Base-by-base conservation (phyloP, 1,139 yeast species). In the Blastobotrys illinoisensis region DNA sequence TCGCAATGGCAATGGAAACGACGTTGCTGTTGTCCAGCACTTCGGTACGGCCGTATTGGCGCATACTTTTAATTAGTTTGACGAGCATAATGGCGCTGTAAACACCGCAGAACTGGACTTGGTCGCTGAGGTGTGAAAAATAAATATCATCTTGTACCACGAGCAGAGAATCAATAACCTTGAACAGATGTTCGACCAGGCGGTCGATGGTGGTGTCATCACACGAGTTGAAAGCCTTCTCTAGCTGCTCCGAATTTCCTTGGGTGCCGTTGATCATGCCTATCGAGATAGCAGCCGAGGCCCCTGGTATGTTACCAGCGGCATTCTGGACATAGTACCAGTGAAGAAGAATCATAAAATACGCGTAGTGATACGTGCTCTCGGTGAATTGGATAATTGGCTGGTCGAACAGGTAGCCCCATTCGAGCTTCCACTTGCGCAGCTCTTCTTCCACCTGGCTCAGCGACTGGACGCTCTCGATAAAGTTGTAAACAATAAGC, bases 301-400 rank as follows among this genome's bases (percentile, higher is more conserved):
- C 46, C 3, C 54, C 52, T 14, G 53, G 46, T 32, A 54, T 19
- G 21, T 54, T 49, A 18, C 26, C 47, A 16, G 60, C 50, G 5
- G 55, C 54, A 32, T 53, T 51, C 43, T 53, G 54, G 16, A 56
- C 53, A 49, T 67, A 64, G 44, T 67, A 67, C 67, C 70, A 66
- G 57, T 68, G 72, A 58, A 74, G 74, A 40, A 72, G 69, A 1
- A 85, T 78, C 57, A 83, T 70, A 54, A 86, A 72, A 56, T 79
- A 76, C 53, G 86, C 81, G 61, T 84, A 86, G 67, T 86, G 82
- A 66, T 82, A 85, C 52, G 86, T 85, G 55, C 85, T 79, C 63
- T 86, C 93, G 7, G 86, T 86, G 70, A 87, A 86, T 65, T 88
- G 95, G 47, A 85, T 75, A 1, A 85, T 82, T 0, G 93, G 88